Conservation (phyloP, 768 basidiomycete genomes). For the Termitomyces sp. region DNA sequence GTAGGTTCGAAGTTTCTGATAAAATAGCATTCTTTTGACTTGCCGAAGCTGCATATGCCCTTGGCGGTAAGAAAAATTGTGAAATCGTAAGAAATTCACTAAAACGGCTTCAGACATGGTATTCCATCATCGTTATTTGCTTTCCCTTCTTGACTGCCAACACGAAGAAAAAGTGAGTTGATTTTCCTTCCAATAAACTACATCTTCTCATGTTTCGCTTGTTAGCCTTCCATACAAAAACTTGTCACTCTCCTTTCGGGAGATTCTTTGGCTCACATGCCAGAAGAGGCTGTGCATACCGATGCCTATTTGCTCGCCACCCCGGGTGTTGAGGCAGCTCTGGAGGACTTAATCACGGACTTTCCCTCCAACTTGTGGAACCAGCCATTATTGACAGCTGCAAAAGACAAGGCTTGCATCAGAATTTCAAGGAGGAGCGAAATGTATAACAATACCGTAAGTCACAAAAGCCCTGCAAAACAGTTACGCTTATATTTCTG, state of each 20-base stretch:
- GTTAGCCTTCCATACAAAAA: conserved; percentile 72
- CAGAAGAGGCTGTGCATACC: conserved; percentile 61
- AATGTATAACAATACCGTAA: conserved; percentile 46
- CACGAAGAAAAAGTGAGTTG: conserved; percentile 74
- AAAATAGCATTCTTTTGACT: conserved; percentile 5
- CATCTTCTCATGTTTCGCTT: not conserved
- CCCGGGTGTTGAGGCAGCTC: conserved; percentile 40
- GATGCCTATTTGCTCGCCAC: conserved; percentile 49
- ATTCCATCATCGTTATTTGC: conserved; percentile 51
- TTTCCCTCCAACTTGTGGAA: conserved; percentile 40
- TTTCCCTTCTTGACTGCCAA: conserved; percentile 67
- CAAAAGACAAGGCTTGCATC: conserved; percentile 32
- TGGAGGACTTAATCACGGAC: conserved; percentile 44
- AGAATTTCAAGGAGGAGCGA: conserved; percentile 40
- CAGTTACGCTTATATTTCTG: conserved; percentile 7
- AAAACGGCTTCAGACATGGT: conserved; percentile 39
- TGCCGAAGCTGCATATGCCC: conserved; percentile 54
- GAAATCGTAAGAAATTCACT: not conserved
- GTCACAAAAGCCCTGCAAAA: conserved; percentile 4
- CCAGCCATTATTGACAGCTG: conserved; percentile 34
- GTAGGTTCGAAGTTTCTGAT: conserved; percentile 28
- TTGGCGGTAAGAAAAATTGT: conserved; percentile 44
- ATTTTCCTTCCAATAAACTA: not conserved
- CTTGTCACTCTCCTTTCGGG: conserved; percentile 55
- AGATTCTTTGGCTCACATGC: conserved; percentile 54